Base-by-base conservation (phyloP, 2,329 filamentous ascomycete species). In the Pseudocercospora eumusae region DNA sequence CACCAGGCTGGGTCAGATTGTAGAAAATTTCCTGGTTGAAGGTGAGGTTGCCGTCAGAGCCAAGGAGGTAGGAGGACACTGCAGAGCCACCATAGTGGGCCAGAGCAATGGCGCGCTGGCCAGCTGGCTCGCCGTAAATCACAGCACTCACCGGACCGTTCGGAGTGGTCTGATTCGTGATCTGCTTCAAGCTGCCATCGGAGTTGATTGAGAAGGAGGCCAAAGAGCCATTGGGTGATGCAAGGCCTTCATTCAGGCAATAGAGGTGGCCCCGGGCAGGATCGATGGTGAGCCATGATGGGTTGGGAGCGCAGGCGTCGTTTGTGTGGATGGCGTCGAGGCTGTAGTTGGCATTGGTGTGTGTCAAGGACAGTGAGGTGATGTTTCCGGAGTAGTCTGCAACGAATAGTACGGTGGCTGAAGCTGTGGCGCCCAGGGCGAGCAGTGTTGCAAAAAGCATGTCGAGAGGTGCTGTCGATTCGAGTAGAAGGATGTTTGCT, bases 281-380 rank as follows among this genome's bases (percentile, higher is more conserved):
- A 70, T 86, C 82, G 20, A 86, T 78, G 20, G 83, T 83, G 60
- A 89, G 75, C 86, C 86, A 89, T 10, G 84, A 83, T 4, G 86
- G 83, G 63, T 81, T 82, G 1, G 77, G 74, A 9, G 79, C 82
- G 73, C 86, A 88, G 33, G 76, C 75, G 4, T 75, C 77, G 56
- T 76, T 78, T 21, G 77, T 78, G 56, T 78, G 78, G 18, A 82
- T 73, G 20, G 74, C 70, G 66, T 77, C 73, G 62, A 87, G 78
- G 59, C 69, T 69, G 64, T 75, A 75, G n/a, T 59, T 65, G 33
- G 69, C 71, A 40, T 71, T 64, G 56, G 42, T 62, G 20, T 71
- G 69, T 15, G 65, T 72, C 44, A 79, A 68, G 1, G 73, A 71
- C 60, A 82, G 70, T 1, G 76, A 77, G 8, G 76, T 75, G 52